These are phyloP conservation scores for Fusarium lyarnte DNA, from an alignment of 2,329 filamentous ascomycete genomes.

Conservation along the genomic window DNA sequence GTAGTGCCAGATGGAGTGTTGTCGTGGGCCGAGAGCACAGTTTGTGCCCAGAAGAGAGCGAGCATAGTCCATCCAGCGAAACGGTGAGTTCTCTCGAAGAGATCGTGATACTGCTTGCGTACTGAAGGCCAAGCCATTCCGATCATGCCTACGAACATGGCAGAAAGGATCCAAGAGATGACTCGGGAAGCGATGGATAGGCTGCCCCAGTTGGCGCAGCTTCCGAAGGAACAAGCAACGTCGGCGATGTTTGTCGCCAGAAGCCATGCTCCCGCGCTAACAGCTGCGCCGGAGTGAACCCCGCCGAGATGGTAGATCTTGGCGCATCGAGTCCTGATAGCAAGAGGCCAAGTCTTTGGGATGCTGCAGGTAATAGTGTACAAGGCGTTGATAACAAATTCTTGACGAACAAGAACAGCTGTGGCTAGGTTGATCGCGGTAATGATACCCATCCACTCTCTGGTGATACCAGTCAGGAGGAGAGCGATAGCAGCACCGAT, in stretches of 20 bases:
- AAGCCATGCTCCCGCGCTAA: slow-evolving; percentile 60
- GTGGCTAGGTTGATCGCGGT: slow-evolving; percentile 60
- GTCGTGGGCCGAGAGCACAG: slow-evolving; percentile 62
- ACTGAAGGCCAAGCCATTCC: slow-evolving; percentile 70
- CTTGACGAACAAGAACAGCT: slow-evolving; percentile 62
- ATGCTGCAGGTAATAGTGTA: slow-evolving; percentile 59
- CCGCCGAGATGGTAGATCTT: slow-evolving; percentile 64
- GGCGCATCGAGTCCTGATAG: slow-evolving; percentile 56
- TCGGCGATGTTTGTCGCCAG: slow-evolving; percentile 51
- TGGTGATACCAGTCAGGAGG: slow-evolving; percentile 47
- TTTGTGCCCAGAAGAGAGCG: slow-evolving; percentile 72
- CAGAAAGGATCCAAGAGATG: slow-evolving; percentile 68
- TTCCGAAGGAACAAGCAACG: slow-evolving; percentile 30
- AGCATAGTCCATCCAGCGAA: slow-evolving; percentile 76
- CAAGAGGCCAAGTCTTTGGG: slow-evolving; percentile 57
- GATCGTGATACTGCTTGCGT: slow-evolving; percentile 70
- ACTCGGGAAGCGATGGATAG: slow-evolving; percentile 53
- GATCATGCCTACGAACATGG: slow-evolving; percentile 68
- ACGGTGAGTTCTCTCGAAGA: slow-evolving; percentile 76
- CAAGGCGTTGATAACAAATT: slow-evolving; percentile 61
- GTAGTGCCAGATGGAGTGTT: slow-evolving; percentile 46
- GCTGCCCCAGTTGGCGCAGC: slow-evolving; percentile 31
- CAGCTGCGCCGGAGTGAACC: slow-evolving; percentile 59
- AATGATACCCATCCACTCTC: slow-evolving; percentile 52
- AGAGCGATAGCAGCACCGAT: slow-evolving; percentile 57